Conservation (phyloP, 1,139 yeast genomes). For the Wickerhamomyces sp. region DNA sequence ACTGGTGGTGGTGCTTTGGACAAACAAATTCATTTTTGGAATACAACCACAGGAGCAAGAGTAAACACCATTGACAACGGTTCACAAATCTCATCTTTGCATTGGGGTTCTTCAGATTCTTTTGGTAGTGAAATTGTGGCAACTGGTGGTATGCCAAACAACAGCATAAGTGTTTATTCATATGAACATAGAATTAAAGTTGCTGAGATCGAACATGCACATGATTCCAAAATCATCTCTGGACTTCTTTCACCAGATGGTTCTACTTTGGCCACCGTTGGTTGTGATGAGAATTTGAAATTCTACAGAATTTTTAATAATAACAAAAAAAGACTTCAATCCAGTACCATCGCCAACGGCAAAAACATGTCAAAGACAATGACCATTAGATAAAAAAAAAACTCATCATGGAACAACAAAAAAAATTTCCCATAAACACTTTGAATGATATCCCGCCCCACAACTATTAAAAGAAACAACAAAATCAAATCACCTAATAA, state of each 20-base stretch:
- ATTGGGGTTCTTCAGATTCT: slow-evolving; percentile 79
- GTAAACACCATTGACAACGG: slow-evolving; percentile 87
- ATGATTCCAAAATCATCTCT: slow-evolving; percentile 81
- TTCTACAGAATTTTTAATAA: slow-evolving; percentile 88
- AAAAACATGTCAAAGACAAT: slow-evolving; percentile 35
- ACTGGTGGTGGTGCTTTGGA: slow-evolving; percentile 97
- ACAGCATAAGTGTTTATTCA: slow-evolving; percentile 77
- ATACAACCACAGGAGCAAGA: slow-evolving; percentile 84
- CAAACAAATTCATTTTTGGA: slow-evolving; percentile 91
- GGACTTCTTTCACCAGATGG: slow-evolving; percentile 90
- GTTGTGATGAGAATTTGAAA: slow-evolving; percentile 94
- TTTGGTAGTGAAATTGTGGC: slow-evolving; percentile 85
- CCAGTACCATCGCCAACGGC: slow-evolving; percentile 25
- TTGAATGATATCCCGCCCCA: too few species aligned
- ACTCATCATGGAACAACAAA: not conserved
- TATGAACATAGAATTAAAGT: slow-evolving; percentile 85
- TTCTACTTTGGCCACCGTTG: slow-evolving; percentile 86
- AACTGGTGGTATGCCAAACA: slow-evolving; percentile 91
- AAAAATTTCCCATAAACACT: too few species aligned
- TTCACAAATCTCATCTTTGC: slow-evolving; percentile 86
- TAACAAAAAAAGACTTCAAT: slow-evolving; percentile 22
- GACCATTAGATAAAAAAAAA: slow-evolving; percentile 33
- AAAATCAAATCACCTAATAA: too few species aligned
- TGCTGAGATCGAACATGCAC: slow-evolving; percentile 83
- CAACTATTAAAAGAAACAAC: too few species aligned